Conservation (phyloP, 495 filamentous ascomycete species). For the Talaromyces liani region DNA sequence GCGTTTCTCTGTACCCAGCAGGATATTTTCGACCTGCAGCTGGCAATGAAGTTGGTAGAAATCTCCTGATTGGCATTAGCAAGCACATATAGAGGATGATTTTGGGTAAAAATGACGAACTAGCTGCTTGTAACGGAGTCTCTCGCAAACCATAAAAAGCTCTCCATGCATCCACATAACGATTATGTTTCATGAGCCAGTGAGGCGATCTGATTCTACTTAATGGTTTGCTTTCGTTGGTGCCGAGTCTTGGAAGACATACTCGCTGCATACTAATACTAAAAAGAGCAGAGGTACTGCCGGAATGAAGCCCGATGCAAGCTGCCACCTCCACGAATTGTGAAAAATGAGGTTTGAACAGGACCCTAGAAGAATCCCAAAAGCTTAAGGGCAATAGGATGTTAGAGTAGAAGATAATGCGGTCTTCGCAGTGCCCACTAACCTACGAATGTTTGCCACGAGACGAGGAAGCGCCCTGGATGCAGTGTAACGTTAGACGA, state of each 20-base stretch:
- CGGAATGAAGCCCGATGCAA: conserved; percentile 11
- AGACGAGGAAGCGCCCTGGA: no score
- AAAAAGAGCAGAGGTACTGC: conserved; percentile 11
- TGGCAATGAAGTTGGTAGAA: conserved; percentile 11
- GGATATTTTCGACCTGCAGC: conserved; percentile 10
- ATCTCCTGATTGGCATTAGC: conserved; percentile 8
- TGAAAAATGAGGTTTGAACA: neutral
- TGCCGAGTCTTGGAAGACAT: neutral
- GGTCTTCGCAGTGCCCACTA: no score
- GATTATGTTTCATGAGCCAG: conserved; percentile 11
- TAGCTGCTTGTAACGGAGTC: conserved; percentile 12
- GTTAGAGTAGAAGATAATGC: no score
- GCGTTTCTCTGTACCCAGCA: conserved; percentile 4
- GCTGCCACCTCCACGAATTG: conserved; percentile 10
- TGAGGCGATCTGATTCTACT: conserved; percentile 7
- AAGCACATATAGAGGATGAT: neutral
- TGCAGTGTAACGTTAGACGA: no score
- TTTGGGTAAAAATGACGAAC: conserved; percentile 1
- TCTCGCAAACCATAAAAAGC: conserved; percentile 9
- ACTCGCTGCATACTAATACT: conserved; percentile 12
- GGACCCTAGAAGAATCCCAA: no score
- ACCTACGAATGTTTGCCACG: no score
- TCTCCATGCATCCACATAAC: conserved; percentile 9
- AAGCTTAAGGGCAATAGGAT: no score
- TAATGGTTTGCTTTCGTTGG: neutral